Percentiles rank a stretch among this genome's conserved stretches.
phyloP scores from a whole-genome alignment of 2,329 filamentous ascomycete genomes.

The Curvularia sp. region DNA sequence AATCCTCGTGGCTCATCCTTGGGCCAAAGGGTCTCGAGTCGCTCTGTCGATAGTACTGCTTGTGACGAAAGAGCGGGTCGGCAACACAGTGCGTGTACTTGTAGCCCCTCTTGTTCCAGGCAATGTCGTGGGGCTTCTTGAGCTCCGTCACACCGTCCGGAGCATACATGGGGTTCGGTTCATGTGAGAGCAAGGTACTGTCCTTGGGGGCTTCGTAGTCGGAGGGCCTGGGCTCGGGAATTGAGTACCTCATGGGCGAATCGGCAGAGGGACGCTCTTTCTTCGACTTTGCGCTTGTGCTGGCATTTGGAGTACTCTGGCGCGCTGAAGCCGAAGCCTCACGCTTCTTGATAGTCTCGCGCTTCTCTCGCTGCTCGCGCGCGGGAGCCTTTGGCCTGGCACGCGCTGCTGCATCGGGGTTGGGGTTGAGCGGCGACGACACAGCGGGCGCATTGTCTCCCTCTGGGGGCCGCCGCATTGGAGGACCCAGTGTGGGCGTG shows the following conservation, averaged over 20 bases:
- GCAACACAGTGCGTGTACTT: slow-evolving; percentile 91
- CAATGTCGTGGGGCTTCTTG: slow-evolving; percentile 59
- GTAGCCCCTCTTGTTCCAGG: slow-evolving; percentile 74
- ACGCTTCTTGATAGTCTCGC: slow-evolving; percentile 62
- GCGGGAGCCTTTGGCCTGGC: slow-evolving; percentile 51
- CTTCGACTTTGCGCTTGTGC: slow-evolving; percentile 47
- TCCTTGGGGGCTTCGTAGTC: slow-evolving; percentile 60
- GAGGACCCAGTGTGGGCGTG: slow-evolving; percentile 49
- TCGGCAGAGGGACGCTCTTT: slow-evolving; percentile 48
- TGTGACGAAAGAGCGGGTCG: slow-evolving; percentile 84
- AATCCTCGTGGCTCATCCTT: slow-evolving; percentile 91
- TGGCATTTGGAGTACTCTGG: slow-evolving; percentile 51
- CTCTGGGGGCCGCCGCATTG: slow-evolving; percentile 71
- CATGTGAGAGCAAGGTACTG: slow-evolving; percentile 56
- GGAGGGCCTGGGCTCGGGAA: slow-evolving; percentile 55
- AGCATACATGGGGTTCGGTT: slow-evolving; percentile 54
- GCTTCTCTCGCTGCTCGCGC: slow-evolving; percentile 57
- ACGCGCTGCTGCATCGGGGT: slow-evolving; percentile 57
- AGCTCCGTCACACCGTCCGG: slow-evolving; percentile 54
- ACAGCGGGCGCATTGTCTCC: slow-evolving; percentile 74
- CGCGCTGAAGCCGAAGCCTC: slow-evolving; percentile 54
- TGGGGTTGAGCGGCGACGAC: slow-evolving; percentile 75
- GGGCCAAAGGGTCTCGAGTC: slow-evolving; percentile 84
- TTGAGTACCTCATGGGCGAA: slow-evolving; percentile 59
- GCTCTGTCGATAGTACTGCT: slow-evolving; percentile 86